Conservation (phyloP, 495 filamentous ascomycete species). For the Daldinia bambusicola region DNA sequence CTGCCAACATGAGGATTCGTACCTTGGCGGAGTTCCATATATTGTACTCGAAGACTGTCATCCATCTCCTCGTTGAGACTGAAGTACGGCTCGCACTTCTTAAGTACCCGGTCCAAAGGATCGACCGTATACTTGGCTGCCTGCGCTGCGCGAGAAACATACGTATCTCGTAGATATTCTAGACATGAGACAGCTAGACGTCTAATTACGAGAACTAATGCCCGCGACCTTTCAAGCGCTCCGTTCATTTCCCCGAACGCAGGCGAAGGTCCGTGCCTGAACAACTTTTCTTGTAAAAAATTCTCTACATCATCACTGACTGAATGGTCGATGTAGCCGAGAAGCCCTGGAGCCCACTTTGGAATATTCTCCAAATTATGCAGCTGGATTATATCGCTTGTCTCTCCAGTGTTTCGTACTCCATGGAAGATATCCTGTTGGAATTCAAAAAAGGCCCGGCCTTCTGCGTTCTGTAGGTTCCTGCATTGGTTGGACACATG, state of each 20-base stretch:
- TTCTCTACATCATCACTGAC: constrained; percentile 66
- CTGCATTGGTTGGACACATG: constrained; percentile 53
- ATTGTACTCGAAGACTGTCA: constrained; percentile 50
- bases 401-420: constrained; percentile 44
- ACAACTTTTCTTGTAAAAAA: constrained; percentile 66
- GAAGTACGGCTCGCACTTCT: constrained; percentile 55
- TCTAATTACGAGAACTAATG: constrained; percentile 48
- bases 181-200: constrained; percentile 58
- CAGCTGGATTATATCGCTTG: constrained; percentile 41
- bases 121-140: constrained; percentile 55
- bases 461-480: constrained; percentile 53
- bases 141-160: constrained; percentile 51
- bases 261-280: constrained; percentile 55
- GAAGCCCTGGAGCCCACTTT: constrained; percentile 73
- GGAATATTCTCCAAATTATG: constrained; percentile 62
- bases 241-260: constrained; percentile 44
- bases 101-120: constrained; percentile 55
- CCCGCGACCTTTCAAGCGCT: constrained; percentile 37
- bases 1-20: constrained; percentile 39
- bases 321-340: constrained; percentile 67
- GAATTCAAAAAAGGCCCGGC: constrained; percentile 56
- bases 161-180: constrained; percentile 58
- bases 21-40: constrained; percentile 55
- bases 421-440: constrained; percentile 50
- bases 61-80: constrained; percentile 50